Evolutionary conservation across 2,329 filamentous ascomycete genomes (phyloP).

Genomic region (Escovopsis weberi): DNA sequence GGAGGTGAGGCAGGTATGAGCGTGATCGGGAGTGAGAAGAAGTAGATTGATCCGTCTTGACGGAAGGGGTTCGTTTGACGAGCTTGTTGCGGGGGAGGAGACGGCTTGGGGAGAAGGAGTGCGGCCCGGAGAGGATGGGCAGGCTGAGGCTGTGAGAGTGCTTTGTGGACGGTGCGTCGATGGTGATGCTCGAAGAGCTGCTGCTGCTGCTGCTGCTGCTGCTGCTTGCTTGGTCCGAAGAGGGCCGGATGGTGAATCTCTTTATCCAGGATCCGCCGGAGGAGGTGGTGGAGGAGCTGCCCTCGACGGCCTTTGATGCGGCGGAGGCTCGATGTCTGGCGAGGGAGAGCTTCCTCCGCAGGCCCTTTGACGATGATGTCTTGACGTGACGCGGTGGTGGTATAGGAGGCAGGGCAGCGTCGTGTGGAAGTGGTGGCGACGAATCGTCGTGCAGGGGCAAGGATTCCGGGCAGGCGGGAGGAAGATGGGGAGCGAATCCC

Average conservation of each 20-base stretch:
- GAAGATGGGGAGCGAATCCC: no score
- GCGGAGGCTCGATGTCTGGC: constrained; percentile 15
- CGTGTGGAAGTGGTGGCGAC: constrained; percentile 16
- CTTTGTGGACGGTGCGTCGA: constrained; percentile 49
- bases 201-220: no score
- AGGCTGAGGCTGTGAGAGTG: constrained; percentile 53
- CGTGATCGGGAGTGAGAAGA: constrained; percentile 34
- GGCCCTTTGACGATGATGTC: constrained; percentile 23
- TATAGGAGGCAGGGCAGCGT: constrained; percentile 22
- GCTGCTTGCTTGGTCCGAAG: constrained; percentile 48
- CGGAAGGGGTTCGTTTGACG: constrained; percentile 55
- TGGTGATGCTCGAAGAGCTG: constrained; percentile 45
- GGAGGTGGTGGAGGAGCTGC: constrained; percentile 26
- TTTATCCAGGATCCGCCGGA: constrained; percentile 59
- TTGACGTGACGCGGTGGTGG: constrained; percentile 24
- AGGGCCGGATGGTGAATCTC: constrained; percentile 52
- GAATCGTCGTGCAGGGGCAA: constrained; percentile 16
- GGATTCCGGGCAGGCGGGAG: constrained; percentile 17
- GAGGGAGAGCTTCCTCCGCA: constrained; percentile 28
- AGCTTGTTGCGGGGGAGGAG: constrained; percentile 56
- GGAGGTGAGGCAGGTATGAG: constrained; percentile 50
- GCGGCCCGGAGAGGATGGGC: constrained; percentile 39
- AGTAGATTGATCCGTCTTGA: constrained; percentile 28
- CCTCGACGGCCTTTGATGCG: constrained; percentile 16
- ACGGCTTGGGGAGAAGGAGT: constrained; percentile 21